Conservation (phyloP, 139 green algal genomes). For the Trebouxia sp. region DNA sequence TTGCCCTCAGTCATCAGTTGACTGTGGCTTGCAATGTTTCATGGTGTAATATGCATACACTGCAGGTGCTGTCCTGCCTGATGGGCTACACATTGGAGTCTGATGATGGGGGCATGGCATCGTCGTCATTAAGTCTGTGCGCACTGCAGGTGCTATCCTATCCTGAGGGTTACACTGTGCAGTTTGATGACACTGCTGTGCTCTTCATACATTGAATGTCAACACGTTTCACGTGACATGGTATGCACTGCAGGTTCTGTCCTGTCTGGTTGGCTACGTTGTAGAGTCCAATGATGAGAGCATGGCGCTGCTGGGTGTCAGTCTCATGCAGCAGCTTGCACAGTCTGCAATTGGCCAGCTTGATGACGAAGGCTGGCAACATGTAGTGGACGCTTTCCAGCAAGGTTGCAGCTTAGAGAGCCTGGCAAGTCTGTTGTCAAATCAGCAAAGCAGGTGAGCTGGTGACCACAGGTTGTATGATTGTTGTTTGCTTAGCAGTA, state of each 20-base stretch:
- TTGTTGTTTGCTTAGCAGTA: neutral
- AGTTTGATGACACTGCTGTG: too few species aligned
- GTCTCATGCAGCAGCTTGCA: conserved; percentile 21
- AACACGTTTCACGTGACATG: too few species aligned
- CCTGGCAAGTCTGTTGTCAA: neutral
- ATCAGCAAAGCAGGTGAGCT: neutral
- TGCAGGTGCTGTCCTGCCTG: too few species aligned
- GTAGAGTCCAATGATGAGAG: conserved; percentile 23
- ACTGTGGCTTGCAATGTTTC: too few species aligned
- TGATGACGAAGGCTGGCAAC: conserved; percentile 24
- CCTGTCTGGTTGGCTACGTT: conserved; percentile 24
- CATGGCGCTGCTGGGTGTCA: conserved; percentile 24
- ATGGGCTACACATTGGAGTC: too few species aligned
- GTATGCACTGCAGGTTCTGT: conserved; percentile 17
- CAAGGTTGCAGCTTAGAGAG: conserved; percentile 15
- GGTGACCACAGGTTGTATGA: neutral
- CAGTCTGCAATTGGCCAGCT: neutral
- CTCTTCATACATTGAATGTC: too few species aligned
- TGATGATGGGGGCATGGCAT: too few species aligned
- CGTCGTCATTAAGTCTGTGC: too few species aligned
- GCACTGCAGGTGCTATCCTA: too few species aligned
- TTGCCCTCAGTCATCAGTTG: too few species aligned
- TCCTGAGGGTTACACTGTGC: too few species aligned
- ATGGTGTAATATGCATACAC: too few species aligned
- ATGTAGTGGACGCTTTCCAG: neutral